phyloP scores from a whole-genome alignment of 148 eudicot species.

The Rhododendron ovatum region DNA sequence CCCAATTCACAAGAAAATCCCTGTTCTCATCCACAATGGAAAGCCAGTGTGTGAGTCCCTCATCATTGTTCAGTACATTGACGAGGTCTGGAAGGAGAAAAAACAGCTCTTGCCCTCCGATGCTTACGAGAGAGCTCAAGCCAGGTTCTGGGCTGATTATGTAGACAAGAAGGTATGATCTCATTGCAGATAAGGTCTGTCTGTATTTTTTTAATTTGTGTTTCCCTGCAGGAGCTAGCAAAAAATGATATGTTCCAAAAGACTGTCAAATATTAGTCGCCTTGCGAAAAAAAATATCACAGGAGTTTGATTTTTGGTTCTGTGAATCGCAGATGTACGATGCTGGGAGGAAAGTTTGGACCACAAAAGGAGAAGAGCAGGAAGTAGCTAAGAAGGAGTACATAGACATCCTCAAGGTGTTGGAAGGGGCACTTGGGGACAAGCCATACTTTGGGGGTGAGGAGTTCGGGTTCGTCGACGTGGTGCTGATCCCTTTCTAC shows the following conservation, averaged over 20 bases:
- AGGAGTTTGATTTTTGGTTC: neutral
- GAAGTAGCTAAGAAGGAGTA: constrained; percentile 38
- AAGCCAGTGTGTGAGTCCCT: constrained; percentile 51
- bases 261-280: neutral
- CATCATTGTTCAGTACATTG: constrained; percentile 45
- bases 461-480: constrained; percentile 40
- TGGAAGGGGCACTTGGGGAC: constrained; percentile 43
- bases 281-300: neutral
- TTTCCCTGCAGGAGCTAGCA: neutral
- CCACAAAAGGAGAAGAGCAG: constrained; percentile 24
- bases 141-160: constrained; percentile 60
- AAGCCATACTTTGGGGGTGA: constrained; percentile 46
- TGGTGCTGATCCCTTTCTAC: constrained; percentile 33
- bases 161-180: constrained; percentile 42
- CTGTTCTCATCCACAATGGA: constrained; percentile 53
- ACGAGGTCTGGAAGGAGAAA: constrained; percentile 45
- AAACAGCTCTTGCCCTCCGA: constrained; percentile 38
- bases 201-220: neutral
- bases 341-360: constrained; percentile 23
- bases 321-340: constrained; percentile 11
- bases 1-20: constrained; percentile 39
- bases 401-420: constrained; percentile 24
- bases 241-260: neutral
- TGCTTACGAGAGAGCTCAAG: constrained; percentile 38
- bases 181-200: neutral